phyloP scores from a whole-genome alignment of 495 filamentous ascomycete species.

The Pyrenopolyporus hunteri region DNA sequence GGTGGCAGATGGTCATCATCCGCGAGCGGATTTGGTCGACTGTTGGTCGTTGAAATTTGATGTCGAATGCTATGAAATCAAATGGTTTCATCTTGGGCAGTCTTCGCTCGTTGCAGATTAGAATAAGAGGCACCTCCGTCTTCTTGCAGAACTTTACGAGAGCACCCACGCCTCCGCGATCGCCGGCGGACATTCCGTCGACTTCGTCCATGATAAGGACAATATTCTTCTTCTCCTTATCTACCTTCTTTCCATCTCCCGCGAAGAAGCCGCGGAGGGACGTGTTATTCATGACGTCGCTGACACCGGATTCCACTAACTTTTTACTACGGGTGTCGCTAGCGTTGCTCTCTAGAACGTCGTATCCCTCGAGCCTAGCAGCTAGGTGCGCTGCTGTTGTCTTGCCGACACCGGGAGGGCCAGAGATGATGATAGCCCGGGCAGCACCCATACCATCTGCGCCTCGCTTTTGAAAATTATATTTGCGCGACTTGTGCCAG shows the following conservation, averaged over 20 bases:
- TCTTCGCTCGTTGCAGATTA: constrained; percentile 95
- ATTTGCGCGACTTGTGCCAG: constrained; percentile 77
- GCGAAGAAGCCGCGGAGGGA: constrained; percentile 92
- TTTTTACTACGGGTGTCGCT: constrained; percentile 99
- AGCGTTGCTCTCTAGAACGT: constrained; percentile 93
- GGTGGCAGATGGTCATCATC: constrained; percentile 91
- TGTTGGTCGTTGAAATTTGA: constrained; percentile 88
- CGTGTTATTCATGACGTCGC: constrained; percentile 89
- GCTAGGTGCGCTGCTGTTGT: constrained; percentile 96
- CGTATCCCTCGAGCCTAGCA: constrained; percentile 90
- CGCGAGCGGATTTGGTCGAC: constrained; percentile 86
- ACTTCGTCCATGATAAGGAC: constrained; percentile 99
- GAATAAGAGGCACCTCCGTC: constrained; percentile 90
- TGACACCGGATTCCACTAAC: constrained; percentile 83
- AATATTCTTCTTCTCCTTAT: constrained; percentile 83
- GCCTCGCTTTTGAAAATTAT: constrained; percentile 76
- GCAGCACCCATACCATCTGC: constrained; percentile 78
- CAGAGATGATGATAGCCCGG: constrained; percentile 89
- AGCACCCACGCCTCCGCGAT: constrained; percentile 94
- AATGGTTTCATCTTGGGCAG: constrained; percentile 98
- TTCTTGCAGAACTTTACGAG: constrained; percentile 93
- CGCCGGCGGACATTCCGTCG: constrained; percentile 97
- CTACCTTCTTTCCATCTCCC: constrained; percentile 78
- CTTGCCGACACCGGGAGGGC: constrained; percentile 96
- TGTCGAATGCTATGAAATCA: constrained; percentile 78